Evolutionary conservation across 352 stramenopile species (phyloP).

Genomic region (Thraustochytrium sp.): DNA sequence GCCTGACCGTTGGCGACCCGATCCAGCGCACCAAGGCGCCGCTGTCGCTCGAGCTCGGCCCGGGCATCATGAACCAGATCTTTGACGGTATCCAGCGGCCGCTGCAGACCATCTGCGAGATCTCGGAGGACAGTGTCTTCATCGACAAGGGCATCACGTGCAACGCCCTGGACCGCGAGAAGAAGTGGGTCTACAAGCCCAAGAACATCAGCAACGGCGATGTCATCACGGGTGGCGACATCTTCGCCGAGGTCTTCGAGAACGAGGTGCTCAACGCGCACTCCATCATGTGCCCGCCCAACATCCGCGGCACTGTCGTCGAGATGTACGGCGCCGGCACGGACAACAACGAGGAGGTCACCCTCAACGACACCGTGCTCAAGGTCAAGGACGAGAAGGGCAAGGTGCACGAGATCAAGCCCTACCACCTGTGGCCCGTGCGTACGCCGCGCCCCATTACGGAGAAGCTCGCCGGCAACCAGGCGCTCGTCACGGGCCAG

Average conservation of each 20-base stretch:
- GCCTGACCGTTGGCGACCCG: conserved; percentile 95
- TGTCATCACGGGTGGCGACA: conserved; percentile 91
- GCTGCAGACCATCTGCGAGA: conserved; percentile 88
- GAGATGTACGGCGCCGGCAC: conserved; percentile 94
- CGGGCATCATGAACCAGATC: conserved; percentile 99
- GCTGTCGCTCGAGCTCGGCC: conserved; percentile 95
- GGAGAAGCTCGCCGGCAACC: conserved; percentile 96
- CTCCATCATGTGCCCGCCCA: conserved; percentile 98
- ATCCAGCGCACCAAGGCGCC: conserved; percentile 94
- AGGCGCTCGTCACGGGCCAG: conserved; percentile 94
- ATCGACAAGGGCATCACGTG: conserved; percentile 94
- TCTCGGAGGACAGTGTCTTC: conserved; percentile 88
- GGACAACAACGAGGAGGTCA: conserved; percentile 92
- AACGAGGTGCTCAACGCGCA: conserved; percentile 97
- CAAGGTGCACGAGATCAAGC: conserved; percentile 69
- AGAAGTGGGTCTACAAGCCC: conserved; percentile 90
- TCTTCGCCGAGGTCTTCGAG: conserved; percentile 96
- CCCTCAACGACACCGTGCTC: conserved; percentile 93
- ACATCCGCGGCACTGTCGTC: conserved; percentile 91
- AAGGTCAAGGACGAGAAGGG: conserved; percentile 93
- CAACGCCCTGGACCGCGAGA: conserved; percentile 79
- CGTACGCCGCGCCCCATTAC: conserved; percentile 92
- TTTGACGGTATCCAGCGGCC: conserved; percentile 99
- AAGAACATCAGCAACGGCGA: conserved; percentile 64
- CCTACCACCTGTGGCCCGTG: conserved; percentile 96